These are phyloP conservation scores for Fagus sylvatica DNA, from an alignment of 306 rosid species.

Conservation along the genomic window DNA sequence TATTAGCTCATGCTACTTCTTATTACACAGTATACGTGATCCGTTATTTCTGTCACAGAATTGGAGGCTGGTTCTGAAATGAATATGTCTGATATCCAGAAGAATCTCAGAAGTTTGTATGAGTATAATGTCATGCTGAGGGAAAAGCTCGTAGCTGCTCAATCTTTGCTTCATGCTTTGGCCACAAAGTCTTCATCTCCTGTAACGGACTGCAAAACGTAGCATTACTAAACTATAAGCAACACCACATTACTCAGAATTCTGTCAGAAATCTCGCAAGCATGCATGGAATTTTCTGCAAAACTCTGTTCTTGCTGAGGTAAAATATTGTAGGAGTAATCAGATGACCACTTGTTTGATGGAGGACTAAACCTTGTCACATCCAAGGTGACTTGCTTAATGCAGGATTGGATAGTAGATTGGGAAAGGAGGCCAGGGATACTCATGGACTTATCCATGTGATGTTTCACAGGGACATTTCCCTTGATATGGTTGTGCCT, in stretches of 20 bases:
- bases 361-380: conserved; percentile 16
- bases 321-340: conserved; percentile 14
- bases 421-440: conserved; percentile 14
- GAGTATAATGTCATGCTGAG: conserved; percentile 79
- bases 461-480: conserved; percentile 25
- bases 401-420: conserved; percentile 6
- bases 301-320: conserved; percentile 25
- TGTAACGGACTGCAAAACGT: conserved; percentile 25
- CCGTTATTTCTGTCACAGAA: conserved; percentile 50
- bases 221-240: conserved; percentile 6
- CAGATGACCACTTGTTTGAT: conserved; percentile 7
- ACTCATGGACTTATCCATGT: conserved; percentile 21
- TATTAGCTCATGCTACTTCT: background rate
- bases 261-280: conserved; percentile 22
- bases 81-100: conserved; percentile 66
- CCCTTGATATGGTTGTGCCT: conserved; percentile 6
- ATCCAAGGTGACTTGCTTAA: conserved; percentile 14
- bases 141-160: conserved; percentile 66
- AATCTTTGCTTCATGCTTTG: conserved; percentile 55
- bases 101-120: conserved; percentile 66
- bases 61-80: conserved; percentile 56
- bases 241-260: conserved; percentile 3
- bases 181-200: conserved; percentile 42
- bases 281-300: conserved; percentile 9
- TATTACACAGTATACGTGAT: background rate